Percentiles rank a stretch among this genome's conserved stretches.
Conservation (phyloP, 345 rosid genomes). For the Laguncularia racemosa region DNA sequence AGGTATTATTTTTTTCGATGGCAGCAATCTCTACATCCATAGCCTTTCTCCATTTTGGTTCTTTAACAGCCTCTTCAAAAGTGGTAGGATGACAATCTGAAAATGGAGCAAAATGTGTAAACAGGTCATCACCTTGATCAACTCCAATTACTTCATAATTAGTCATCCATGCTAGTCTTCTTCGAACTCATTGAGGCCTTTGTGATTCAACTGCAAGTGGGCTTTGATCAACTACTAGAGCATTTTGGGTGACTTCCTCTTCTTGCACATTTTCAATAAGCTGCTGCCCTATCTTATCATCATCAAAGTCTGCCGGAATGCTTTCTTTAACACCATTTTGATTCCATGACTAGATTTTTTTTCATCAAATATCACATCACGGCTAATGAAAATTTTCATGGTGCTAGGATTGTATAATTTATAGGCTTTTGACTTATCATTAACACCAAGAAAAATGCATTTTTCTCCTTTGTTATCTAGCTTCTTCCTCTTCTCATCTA, state of each 20-base stretch:
- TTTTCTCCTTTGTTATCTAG: not conserved
- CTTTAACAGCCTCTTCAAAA: not conserved
- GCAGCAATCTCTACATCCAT: slow-evolving; percentile 3
- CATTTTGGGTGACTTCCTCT: no score
- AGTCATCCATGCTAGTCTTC: not conserved
- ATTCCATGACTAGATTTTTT: no score
- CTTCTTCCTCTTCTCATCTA: not conserved
- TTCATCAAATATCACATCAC: slow-evolving; percentile 3
- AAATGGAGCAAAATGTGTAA: not conserved
- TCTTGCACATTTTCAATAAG: no score
- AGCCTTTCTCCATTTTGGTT: not conserved
- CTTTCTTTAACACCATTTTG: no score
- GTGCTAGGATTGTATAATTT: not conserved
- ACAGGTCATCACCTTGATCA: not conserved
- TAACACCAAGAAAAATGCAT: not conserved
- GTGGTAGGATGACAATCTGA: not conserved
- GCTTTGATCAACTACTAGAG: no score
- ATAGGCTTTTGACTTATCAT: not conserved
- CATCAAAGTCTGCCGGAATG: no score
- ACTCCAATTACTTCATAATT: not conserved
- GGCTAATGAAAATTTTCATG: not conserved
- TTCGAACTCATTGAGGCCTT: no score
- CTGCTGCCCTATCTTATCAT: no score
- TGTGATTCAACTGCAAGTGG: no score
- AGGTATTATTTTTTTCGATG: slow-evolving; percentile 2